phyloP scores from a whole-genome alignment of 805 yeast species.

The Metschnikowia colocasiae region DNA sequence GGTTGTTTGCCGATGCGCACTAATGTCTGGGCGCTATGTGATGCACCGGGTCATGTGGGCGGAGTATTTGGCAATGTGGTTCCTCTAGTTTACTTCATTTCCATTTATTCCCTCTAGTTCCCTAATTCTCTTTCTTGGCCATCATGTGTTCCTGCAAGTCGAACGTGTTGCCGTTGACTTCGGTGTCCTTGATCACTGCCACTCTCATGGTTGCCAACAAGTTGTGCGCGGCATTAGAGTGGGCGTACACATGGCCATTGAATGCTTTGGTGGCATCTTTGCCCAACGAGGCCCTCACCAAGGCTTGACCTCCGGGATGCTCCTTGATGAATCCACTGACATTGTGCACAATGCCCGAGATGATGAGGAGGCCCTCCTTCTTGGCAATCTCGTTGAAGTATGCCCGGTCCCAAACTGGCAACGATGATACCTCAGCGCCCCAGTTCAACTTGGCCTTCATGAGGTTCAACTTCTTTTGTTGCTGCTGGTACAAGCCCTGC shows the following conservation, averaged over 20 bases:
- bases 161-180: slow-evolving; percentile 53
- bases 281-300: slow-evolving; percentile 66
- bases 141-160: slow-evolving; percentile 46
- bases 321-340: slow-evolving; percentile 63
- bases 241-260: slow-evolving; percentile 83
- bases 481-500: slow-evolving; percentile 79
- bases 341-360: slow-evolving; percentile 78
- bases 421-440: slow-evolving; percentile 64
- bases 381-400: slow-evolving; percentile 53
- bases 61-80: too few relatives aligned
- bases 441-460: slow-evolving; percentile 61
- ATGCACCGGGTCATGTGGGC: too few relatives aligned
- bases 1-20: too few relatives aligned
- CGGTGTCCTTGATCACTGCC: slow-evolving; percentile 69
- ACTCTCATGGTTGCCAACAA: slow-evolving; percentile 78
- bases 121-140: slow-evolving; percentile 31
- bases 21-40: too few relatives aligned
- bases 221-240: slow-evolving; percentile 83
- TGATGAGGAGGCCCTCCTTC: slow-evolving; percentile 59
- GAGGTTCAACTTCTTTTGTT: slow-evolving; percentile 72
- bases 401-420: slow-evolving; percentile 72
- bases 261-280: slow-evolving; percentile 82
- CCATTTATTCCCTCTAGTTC: not conserved
- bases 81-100: not conserved
- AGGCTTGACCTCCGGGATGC: slow-evolving; percentile 83